Percentiles rank a stretch among this genome's conserved stretches.
Evolutionary conservation across 2,329 filamentous ascomycete species (phyloP).

Genomic region (Tolypocladium endophyticum): DNA sequence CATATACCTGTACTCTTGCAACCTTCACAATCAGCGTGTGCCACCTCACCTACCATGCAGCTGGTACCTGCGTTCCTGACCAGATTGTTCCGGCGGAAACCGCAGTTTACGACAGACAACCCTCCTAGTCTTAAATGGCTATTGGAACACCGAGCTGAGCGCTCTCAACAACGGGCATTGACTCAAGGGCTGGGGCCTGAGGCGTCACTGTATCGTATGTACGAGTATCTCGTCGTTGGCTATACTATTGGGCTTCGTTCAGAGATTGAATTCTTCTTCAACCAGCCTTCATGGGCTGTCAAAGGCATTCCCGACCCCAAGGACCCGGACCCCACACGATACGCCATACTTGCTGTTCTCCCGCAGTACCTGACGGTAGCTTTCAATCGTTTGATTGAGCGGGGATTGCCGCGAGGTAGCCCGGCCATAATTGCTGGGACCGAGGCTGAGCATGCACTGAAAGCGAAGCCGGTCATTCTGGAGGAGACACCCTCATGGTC

Average conservation of each 20-base stretch:
- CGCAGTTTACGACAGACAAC: too few species aligned
- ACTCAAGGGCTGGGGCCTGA: neutral
- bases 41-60: too few species aligned
- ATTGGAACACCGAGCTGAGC: too few species aligned
- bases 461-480: neutral
- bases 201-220: neutral
- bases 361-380: neutral
- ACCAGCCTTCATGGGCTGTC: neutral
- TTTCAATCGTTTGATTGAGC: too few species aligned
- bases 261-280: neutral
- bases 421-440: neutral
- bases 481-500: neutral
- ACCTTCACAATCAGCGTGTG: too few species aligned
- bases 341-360: neutral
- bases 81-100: too few species aligned
- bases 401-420: too few species aligned
- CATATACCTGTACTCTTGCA: too few species aligned
- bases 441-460: neutral
- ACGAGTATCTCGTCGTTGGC: neutral
- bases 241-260: neutral
- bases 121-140: too few species aligned
- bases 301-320: neutral
- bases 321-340: neutral
- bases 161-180: too few species aligned
- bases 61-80: too few species aligned